Evolutionary conservation across 208 protist species (phyloP), one percentile per base, ranked within the genome.

Genomic region (Leishmania lainsoni): DNA sequence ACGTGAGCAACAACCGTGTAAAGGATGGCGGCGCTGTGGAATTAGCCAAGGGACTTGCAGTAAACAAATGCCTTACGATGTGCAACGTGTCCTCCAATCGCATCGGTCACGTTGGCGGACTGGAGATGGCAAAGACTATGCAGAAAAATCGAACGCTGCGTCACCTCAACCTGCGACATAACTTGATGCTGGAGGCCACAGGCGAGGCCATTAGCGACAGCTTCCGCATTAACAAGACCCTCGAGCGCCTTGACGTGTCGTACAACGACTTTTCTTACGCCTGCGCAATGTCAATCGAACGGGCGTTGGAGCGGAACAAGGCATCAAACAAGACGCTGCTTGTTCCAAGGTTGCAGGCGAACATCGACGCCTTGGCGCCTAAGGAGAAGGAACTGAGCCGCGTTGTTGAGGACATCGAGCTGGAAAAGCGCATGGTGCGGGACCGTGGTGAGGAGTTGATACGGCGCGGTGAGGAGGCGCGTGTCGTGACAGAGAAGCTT

Each of bases 231-330:
- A 97, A 97, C 84, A 89, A 63, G 10, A 89, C 90, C 1, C 48
- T 98, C 29, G 88, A 97, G 79, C 87, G 76, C n/a, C 90, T 98
- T 78, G 94, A 98, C 65, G 89, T 97, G 56, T 83, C 95, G 0
- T 98, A 93, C 88, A 98, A 98, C 80, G 92, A 98, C 82, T 98
- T 98, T 74, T 92, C 90, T 9, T 98, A 97, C 86, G 93, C 94
- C 73, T 97, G 93, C 75, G 90, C 95, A 16, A 90, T 96, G 65
- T 87, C 87, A 39, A 95, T 95, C 51, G 83, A 91, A 39, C 76
- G 78, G 8, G 89, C 87, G 14, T 78, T 98, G 20, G 88, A 90
- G 51, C 83, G 89, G 45, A 98, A 96, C 76, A 88, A 86, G 39
- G 80, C 89, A 63, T 52, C 59, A 26, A 96, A 96, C 86, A 96